Evolutionary conservation across 768 basidiomycete genomes (phyloP), one percentile per base, ranked within the genome.

Genomic region (Inosperma sp.): DNA sequence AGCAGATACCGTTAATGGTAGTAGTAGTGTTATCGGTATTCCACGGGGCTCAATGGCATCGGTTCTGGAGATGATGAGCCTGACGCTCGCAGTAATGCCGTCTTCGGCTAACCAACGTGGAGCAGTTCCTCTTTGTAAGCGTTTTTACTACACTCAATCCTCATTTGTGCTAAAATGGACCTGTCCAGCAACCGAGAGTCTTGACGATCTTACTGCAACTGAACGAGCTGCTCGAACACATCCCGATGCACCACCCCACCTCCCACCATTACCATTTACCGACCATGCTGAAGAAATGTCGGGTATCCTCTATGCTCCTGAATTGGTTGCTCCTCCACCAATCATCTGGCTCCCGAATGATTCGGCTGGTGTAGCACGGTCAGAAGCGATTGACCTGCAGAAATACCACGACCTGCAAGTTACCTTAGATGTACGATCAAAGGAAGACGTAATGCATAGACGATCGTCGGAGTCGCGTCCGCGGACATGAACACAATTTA

Each of bases 261-360:
- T 86, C 3, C 86, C 86, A 8, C 76, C 81, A 8, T 64, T 87
- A 21, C 71, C 84, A 5, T 87, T 89, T 59, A 74, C 79, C 1
- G 86, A 88, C 64, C 86, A 88, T 56, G 83, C 84, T 12, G 83
- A 86, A 59, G 84, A 88, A 58, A 83, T 86, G 78, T 77, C 80
- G 5, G 82, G 83, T 13, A 81, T 91, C 49, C 69, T 93, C 31
- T 93, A 91, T 61, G 86, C 89, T 4, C 86, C 88, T 2, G 88
- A 88, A 64, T 74, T 91, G 33, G 77, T 88, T 55, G 86, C 86
- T 10, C 86, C 88, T 14, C 71, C 78, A 16, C 88, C 88, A 1
- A 81, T 86, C 52, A 86, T 93, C 44, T 91, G 89, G 89, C 72
- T 91, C n/a, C 86, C 86, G 1, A 84, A 86, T 63, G 88, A 90